Percentiles rank a stretch among this genome's conserved stretches.
These are phyloP conservation scores for Naganishia friedmannii DNA, from an alignment of 768 basidiomycete species.

Conservation along the genomic window DNA sequence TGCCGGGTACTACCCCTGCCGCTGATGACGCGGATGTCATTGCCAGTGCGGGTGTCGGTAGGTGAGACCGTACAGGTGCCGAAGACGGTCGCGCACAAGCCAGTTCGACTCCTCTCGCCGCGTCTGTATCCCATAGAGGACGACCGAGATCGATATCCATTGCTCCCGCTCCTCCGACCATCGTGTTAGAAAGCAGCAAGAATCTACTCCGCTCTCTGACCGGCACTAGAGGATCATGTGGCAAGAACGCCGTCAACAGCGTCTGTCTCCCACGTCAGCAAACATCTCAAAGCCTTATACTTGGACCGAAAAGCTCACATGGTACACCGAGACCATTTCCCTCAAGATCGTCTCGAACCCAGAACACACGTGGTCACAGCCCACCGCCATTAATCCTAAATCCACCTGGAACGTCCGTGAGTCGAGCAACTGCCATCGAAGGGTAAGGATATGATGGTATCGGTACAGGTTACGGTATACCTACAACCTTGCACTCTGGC, in stretches of 20 bases:
- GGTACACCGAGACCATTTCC: constrained; percentile 30
- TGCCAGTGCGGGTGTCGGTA: neutral
- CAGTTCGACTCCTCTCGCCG: no score
- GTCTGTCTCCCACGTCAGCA: neutral
- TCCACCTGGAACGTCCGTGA: constrained; percentile 27
- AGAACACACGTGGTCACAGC: neutral
- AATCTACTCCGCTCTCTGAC: neutral
- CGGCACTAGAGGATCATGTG: constrained; percentile 1
- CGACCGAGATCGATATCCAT: no score
- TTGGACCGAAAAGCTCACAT: constrained; percentile 10
- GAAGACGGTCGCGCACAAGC: neutral
- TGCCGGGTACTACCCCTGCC: neutral
- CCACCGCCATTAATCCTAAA: neutral
- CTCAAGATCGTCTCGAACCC: constrained; percentile 25
- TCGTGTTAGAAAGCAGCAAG: neutral
- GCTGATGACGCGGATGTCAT: neutral
- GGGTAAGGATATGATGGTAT: neutral
- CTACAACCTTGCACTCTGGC: no score
- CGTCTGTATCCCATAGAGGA: no score
- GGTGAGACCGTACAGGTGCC: neutral
- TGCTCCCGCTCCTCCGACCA: no score
- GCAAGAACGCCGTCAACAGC: constrained; percentile 20
- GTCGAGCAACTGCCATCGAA: constrained; percentile 28
- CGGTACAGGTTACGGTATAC: no score
- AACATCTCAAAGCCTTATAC: neutral